phyloP scores from a whole-genome alignment of 2,329 filamentous ascomycete species.

The Lachnellula hyalina region DNA sequence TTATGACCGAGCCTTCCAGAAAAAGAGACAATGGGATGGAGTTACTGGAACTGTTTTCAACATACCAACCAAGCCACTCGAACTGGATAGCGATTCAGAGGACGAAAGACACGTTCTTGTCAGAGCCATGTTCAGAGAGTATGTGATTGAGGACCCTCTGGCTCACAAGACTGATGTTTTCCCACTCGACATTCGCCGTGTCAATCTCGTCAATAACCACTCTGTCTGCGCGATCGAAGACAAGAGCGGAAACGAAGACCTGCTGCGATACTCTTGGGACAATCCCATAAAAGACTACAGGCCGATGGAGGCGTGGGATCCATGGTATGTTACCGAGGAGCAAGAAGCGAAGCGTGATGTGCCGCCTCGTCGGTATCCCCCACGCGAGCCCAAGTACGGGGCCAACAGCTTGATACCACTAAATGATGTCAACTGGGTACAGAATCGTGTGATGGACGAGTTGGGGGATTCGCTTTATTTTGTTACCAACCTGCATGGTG shows the following conservation, averaged over 20 bases:
- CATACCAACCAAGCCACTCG: constrained; percentile 18
- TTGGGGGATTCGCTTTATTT: constrained; percentile 20
- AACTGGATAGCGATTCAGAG: background rate
- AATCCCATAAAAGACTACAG: constrained; percentile 4
- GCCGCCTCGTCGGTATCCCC: constrained; percentile 19
- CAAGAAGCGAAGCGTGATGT: constrained; percentile 17
- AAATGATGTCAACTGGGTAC: constrained; percentile 19
- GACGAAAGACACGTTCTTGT: constrained; percentile 7
- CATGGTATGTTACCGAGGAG: constrained; percentile 22
- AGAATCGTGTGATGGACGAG: constrained; percentile 19
- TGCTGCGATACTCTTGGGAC: constrained; percentile 7
- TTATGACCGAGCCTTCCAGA: background rate
- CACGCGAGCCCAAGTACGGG: background rate
- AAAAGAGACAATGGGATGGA: constrained; percentile 25
- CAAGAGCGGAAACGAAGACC: constrained; percentile 1
- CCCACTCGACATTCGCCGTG: constrained; percentile 27
- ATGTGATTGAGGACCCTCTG: background rate
- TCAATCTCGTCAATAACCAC: background rate
- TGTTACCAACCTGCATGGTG: constrained; percentile 24
- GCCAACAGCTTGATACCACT: constrained; percentile 6
- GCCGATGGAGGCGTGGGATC: constrained; percentile 16
- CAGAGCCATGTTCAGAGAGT: constrained; percentile 6
- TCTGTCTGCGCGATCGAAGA: background rate
- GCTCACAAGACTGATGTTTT: constrained; percentile 12
- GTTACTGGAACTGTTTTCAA: constrained; percentile 29